Percentiles rank a stretch among this genome's conserved stretches.
Evolutionary conservation across 2,329 filamentous ascomycete species (phyloP).

Genomic region (Nigrospora oryzae): DNA sequence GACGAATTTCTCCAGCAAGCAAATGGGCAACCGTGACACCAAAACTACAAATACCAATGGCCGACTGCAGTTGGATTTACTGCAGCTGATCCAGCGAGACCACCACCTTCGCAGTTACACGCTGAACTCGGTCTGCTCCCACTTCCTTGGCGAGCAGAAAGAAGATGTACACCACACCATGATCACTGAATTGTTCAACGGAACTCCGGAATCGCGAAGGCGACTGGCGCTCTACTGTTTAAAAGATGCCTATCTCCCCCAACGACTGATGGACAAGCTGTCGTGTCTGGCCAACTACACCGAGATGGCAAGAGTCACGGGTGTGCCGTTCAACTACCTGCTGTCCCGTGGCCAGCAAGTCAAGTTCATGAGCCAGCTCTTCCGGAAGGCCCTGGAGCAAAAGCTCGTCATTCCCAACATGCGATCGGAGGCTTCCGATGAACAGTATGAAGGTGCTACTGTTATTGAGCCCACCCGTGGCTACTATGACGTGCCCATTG

Average conservation of each 20-base stretch:
- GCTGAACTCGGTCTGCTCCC: conserved; percentile 87
- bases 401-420: conserved; percentile 91
- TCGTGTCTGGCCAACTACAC: conserved; percentile 99
- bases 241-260: conserved; percentile 93
- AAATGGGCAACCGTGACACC: conserved; percentile 93
- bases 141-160: conserved; percentile 95
- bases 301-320: conserved; percentile 98
- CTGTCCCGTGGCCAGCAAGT: conserved; percentile 90
- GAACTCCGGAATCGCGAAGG: conserved; percentile 84
- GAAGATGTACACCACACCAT: conserved; percentile 98
- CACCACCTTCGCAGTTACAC: conserved; percentile 95
- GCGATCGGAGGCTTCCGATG: conserved; percentile 60
- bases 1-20: conserved; percentile 90
- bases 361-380: conserved; percentile 95
- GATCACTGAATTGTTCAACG: conserved; percentile 98
- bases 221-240: conserved; percentile 91
- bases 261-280: conserved; percentile 91
- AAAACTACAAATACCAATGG: conserved; percentile 94
- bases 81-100: conserved; percentile 93
- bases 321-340: conserved; percentile 93
- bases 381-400: conserved; percentile 88
- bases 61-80: conserved; percentile 80
- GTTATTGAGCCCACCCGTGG: conserved; percentile 92
- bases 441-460: conserved; percentile 95
- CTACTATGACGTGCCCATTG: conserved; percentile 92